These are phyloP conservation scores for Xylariaceae sp. DNA, from an alignment of 2,329 filamentous ascomycete species.

Conservation along the genomic window DNA sequence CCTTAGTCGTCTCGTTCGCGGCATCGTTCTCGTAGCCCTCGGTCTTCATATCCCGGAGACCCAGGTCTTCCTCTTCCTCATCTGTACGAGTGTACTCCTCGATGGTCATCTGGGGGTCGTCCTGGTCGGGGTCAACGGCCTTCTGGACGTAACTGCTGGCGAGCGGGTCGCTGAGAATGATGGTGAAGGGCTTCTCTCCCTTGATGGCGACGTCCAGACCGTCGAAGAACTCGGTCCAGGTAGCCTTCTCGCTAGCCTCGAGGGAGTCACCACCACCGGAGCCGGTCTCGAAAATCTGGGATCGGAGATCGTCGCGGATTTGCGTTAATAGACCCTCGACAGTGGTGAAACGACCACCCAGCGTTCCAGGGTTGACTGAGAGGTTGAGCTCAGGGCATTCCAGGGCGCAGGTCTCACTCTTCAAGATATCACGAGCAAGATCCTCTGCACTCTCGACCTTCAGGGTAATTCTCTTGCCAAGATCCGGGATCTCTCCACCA, in stretches of 20 bases:
- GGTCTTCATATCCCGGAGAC: constrained; percentile 85
- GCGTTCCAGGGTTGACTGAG: constrained; percentile 83
- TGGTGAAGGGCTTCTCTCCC: constrained; percentile 73
- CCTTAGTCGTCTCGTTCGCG: constrained; percentile 4
- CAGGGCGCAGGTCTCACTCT: constrained; percentile 86
- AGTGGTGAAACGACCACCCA: constrained; percentile 94
- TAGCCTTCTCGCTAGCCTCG: constrained; percentile 54
- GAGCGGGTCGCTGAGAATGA: constrained; percentile 81
- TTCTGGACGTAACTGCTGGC: constrained; percentile 94
- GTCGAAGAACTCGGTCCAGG: constrained; percentile 78
- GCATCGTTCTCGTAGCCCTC: constrained; percentile 70
- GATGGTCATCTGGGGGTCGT: constrained; percentile 72
- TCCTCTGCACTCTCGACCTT: constrained; percentile 65
- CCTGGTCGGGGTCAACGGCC: constrained; percentile 63
- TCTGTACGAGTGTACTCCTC: constrained; percentile 83
- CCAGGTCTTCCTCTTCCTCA: constrained; percentile 90
- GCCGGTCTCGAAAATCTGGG: constrained; percentile 76
- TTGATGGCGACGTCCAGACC: constrained; percentile 71
- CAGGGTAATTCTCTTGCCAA: constrained; percentile 78
- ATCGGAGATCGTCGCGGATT: constrained; percentile 81
- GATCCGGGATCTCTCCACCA: constrained; percentile 81
- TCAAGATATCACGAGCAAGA: constrained; percentile 87
- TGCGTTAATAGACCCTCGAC: constrained; percentile 91
- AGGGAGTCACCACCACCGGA: constrained; percentile 72
- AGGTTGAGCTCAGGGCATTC: constrained; percentile 83